A percentile compares a stretch with the other conserved stretches of the same genome.
Conservation (phyloP, 2,329 filamentous ascomycete species). For the Colletotrichum shisoi region DNA sequence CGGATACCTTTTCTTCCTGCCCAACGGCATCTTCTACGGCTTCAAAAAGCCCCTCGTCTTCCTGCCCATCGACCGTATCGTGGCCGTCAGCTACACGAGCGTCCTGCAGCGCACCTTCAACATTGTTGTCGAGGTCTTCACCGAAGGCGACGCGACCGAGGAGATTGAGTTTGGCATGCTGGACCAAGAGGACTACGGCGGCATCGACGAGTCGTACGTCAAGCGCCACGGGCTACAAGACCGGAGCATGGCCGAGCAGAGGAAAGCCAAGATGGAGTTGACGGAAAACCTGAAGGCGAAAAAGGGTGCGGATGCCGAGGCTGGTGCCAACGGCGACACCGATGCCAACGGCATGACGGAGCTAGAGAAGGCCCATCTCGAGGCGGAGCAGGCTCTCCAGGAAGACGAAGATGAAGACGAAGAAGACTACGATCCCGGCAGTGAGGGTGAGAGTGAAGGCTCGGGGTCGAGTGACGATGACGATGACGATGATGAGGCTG, state of each 20-base stretch:
- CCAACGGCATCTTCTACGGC: constrained; percentile 72
- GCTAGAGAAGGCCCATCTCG: constrained; percentile 59
- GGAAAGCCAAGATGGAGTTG: constrained; percentile 69
- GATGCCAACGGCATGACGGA: constrained; percentile 56
- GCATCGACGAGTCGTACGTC: constrained; percentile 70
- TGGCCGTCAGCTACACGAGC: constrained; percentile 71
- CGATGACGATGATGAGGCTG: constrained; percentile 57
- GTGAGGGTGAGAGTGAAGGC: constrained; percentile 66
- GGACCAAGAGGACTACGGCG: constrained; percentile 72
- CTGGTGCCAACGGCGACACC: constrained; percentile 46
- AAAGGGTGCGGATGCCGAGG: constrained; percentile 54
- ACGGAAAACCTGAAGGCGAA: constrained; percentile 65
- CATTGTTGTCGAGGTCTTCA: constrained; percentile 68
- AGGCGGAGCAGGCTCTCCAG: constrained; percentile 62
- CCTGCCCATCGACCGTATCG: constrained; percentile 67
- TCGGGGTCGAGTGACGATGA: constrained; percentile 62
- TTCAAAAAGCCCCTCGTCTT: constrained; percentile 75
- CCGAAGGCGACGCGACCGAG: constrained; percentile 59
- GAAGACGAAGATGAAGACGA: constrained; percentile 71
- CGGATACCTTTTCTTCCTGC: constrained; percentile 72
- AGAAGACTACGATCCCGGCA: constrained; percentile 72
- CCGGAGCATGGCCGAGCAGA: constrained; percentile 72
- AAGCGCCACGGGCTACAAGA: constrained; percentile 69
- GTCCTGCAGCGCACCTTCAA: constrained; percentile 75
- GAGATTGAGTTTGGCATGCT: constrained; percentile 75